Percentiles rank a stretch among this genome's conserved stretches.
Evolutionary conservation across 768 basidiomycete genomes (phyloP).

Genomic region (Trametes gibbosa): DNA sequence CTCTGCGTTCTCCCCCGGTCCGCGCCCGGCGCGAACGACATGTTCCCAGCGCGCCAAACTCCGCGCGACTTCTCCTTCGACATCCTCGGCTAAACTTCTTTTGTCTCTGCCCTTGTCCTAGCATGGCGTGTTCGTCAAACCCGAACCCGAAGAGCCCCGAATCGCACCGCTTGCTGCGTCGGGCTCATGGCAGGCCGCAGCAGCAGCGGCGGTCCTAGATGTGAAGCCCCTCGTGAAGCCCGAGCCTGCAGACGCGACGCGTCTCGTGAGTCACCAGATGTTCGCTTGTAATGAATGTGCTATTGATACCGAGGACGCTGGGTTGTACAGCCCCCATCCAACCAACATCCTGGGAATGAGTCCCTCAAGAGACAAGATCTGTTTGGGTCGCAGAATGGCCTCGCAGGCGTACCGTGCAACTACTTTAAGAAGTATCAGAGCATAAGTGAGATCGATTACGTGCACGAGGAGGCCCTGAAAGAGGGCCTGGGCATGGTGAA

Average conservation of each 20-base stretch:
- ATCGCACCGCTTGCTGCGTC: conserved; percentile 15
- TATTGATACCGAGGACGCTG: background rate
- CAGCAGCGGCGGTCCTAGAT: background rate
- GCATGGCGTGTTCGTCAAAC: conserved; percentile 27
- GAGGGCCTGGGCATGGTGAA: conserved; percentile 54
- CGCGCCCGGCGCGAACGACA: no score
- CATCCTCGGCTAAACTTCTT: conserved; percentile 9
- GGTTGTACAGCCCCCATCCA: background rate
- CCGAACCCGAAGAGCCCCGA: conserved; percentile 31
- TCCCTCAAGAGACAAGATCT: background rate
- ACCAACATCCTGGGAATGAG: background rate
- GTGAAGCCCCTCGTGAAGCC: conserved; percentile 28
- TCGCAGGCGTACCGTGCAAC: conserved; percentile 8
- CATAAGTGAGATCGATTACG: conserved; percentile 45
- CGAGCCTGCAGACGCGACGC: conserved; percentile 31
- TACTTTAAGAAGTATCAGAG: conserved; percentile 37
- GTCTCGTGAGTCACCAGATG: background rate
- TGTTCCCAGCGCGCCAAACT: background rate
- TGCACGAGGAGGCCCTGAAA: conserved; percentile 48
- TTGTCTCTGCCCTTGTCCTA: background rate
- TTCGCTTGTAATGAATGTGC: background rate
- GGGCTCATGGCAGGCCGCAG: conserved; percentile 7
- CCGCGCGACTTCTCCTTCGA: conserved; percentile 1
- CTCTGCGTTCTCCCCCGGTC: background rate
- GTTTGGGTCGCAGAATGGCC: background rate